A percentile compares a stretch with the other conserved stretches of the same genome.
These are phyloP conservation scores for Chrysopogon serrulatus DNA, from an alignment of 176 grass and related monocot species.

Conservation along the genomic window DNA sequence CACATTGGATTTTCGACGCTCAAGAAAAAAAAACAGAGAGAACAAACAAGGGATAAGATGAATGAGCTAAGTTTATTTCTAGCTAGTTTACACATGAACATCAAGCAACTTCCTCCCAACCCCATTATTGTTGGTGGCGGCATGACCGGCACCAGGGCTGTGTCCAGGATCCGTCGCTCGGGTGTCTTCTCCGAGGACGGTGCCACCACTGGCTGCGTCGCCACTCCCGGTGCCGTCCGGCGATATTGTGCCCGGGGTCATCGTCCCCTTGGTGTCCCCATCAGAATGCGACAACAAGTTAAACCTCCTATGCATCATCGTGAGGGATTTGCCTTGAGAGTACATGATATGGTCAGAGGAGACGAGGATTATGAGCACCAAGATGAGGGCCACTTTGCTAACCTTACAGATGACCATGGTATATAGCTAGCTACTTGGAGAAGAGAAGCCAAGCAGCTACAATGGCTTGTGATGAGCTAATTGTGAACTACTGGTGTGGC, in stretches of 20 bases:
- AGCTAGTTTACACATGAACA: background rate
- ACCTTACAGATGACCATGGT: constrained; percentile 26
- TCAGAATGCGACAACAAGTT: constrained; percentile 6
- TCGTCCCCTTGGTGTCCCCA: background rate
- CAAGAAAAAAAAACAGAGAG: too few species aligned
- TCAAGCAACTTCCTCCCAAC: constrained; percentile 34
- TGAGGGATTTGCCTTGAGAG: background rate
- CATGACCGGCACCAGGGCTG: constrained; percentile 33
- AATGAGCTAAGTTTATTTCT: background rate
- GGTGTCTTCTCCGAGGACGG: constrained; percentile 4
- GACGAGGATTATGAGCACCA: constrained; percentile 7
- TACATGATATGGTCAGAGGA: background rate
- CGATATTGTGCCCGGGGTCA: background rate
- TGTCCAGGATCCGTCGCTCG: constrained; percentile 20
- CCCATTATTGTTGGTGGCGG: constrained; percentile 15
- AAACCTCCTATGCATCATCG: background rate
- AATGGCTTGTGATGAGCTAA: background rate
- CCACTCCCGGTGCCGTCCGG: background rate
- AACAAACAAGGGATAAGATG: background rate
- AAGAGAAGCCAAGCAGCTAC: background rate
- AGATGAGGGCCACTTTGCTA: background rate
- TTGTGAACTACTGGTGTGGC: background rate
- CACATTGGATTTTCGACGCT: background rate
- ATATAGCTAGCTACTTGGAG: background rate
- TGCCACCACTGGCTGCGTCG: background rate